Evolutionary conservation across 2,329 filamentous ascomycete species (phyloP).

Genomic region (Drechslerella dactyloides): DNA sequence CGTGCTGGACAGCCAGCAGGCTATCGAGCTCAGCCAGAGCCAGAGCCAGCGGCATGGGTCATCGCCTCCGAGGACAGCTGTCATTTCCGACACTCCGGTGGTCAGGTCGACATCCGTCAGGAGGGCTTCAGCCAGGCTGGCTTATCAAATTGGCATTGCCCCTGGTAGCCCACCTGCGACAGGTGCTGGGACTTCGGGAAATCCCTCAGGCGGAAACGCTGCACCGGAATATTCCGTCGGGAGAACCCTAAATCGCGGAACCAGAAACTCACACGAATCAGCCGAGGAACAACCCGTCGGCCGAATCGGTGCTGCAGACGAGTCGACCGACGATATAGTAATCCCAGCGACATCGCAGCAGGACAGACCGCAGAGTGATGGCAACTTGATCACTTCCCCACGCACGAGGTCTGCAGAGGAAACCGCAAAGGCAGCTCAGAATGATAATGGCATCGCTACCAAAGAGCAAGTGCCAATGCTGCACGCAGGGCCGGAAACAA

Average conservation of each 20-base stretch:
- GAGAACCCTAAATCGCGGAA: neutral
- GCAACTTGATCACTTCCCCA: neutral
- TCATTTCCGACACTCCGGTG: neutral
- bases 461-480: too few relatives aligned
- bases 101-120: neutral
- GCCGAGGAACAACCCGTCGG: neutral
- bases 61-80: neutral
- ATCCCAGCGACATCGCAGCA: neutral
- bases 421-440: neutral
- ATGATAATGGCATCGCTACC: too few relatives aligned
- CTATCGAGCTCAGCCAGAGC: slow-evolving; percentile 7
- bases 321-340: neutral
- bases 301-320: neutral
- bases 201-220: neutral
- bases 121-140: neutral
- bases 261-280: too few relatives aligned
- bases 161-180: neutral
- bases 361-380: neutral
- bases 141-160: neutral
- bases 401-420: neutral
- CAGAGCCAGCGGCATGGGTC: neutral
- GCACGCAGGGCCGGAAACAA: neutral
- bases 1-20: slow-evolving; percentile 35
- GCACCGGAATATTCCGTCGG: neutral
- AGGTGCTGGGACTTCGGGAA: neutral